These are phyloP conservation scores for Blastomyces silverae DNA, from an alignment of 2,329 filamentous ascomycete genomes.

Conservation along the genomic window DNA sequence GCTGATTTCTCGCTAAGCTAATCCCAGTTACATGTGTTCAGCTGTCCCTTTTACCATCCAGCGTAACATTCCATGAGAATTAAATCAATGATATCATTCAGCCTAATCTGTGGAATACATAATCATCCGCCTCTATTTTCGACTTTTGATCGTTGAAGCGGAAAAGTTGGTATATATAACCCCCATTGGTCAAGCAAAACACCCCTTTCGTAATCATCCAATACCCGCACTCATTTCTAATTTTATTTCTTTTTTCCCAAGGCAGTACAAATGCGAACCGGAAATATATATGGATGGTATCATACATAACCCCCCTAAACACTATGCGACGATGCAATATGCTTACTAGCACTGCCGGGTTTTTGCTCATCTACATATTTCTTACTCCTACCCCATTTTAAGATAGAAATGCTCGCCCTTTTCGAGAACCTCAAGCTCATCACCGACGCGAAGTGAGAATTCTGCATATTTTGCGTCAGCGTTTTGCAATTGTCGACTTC, in stretches of 20 bases:
- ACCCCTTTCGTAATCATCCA: neutral
- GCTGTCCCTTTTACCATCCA: neutral
- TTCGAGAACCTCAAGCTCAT: constrained; percentile 37
- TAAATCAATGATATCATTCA: neutral
- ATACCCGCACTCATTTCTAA: neutral
- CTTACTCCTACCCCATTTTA: constrained; percentile 19
- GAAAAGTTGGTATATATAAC: neutral
- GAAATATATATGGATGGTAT: neutral
- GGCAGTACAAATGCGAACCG: neutral
- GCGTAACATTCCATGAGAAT: neutral
- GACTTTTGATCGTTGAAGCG: neutral
- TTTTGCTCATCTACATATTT: neutral
- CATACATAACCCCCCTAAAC: neutral
- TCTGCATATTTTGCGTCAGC: constrained; percentile 21
- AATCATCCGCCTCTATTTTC: neutral
- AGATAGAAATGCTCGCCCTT: constrained; percentile 42
- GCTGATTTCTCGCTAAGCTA: neutral
- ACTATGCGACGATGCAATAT: neutral
- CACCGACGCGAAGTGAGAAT: constrained; percentile 35
- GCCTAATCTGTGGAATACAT: neutral
- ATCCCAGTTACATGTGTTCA: neutral
- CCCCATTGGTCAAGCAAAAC: neutral
- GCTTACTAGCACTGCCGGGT: neutral
- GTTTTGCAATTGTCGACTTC: neutral
- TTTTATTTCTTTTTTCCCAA: neutral